Evolutionary conservation across 2,329 filamentous ascomycete genomes (phyloP), one percentile per base, ranked within the genome.

Genomic region (Fusarium sacchari): DNA sequence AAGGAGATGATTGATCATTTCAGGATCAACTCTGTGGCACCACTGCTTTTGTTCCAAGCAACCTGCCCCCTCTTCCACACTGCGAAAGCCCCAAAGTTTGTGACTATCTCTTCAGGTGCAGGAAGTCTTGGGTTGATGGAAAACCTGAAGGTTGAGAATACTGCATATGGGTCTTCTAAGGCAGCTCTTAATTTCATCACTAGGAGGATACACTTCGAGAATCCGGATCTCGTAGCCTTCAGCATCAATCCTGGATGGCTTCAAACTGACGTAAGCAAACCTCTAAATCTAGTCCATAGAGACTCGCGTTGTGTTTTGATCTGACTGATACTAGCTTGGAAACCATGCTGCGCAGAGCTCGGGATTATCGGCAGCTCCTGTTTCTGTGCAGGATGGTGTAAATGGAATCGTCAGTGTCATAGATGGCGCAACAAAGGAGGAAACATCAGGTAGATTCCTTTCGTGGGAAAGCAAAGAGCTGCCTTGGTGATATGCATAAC

Each of bases 271-370:
- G 26, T 30, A n/a, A 47, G 44, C 2, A 30, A 47, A 12, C 4
- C 26, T 6, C 13, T 14, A 26, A 6, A 26, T 4, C 0, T 43
- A 24, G 6, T 26, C 7, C 17, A 14, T 14, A 5, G 6, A 6
- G 4, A 30, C 26, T 22, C 26, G 22, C 6, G 20, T 17, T 30
- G 10, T 17, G 26, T n/a, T 14, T 30, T 18, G 10, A 15, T 22
- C 26, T 30, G 14, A 30, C 20, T 22, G 4, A 30, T 17, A 8
- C 7, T 6, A 47, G 26, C 44, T 47, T 14, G 44, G 44, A 7
- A 47, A 47, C 8, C 26, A 30, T n/a, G 26, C 44, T 30, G 26
- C 44, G 3, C 26, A 47, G 20, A 47, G 20, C 13, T 30, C 44
- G 30, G 44, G 44, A 14, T 14, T 47, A 30, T 47, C 14, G 3